Evolutionary conservation across 768 basidiomycete species (phyloP).

Genomic region (Trametes maxima): DNA sequence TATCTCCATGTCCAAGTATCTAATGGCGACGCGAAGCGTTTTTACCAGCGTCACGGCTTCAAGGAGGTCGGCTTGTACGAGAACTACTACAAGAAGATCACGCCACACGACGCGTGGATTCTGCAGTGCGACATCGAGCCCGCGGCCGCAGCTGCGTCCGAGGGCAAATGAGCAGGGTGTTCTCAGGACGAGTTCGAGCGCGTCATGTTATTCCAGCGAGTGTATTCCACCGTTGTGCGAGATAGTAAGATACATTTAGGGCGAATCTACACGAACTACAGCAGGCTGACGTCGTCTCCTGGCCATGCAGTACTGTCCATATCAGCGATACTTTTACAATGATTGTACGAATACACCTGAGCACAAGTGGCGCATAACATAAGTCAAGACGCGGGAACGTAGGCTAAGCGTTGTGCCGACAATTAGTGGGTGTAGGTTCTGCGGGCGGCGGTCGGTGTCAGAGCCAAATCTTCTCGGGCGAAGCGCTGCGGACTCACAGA

Average conservation of each 20-base stretch:
- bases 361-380: slow-evolving; percentile 22
- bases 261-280: slow-evolving; percentile 22
- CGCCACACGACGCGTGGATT: slow-evolving; percentile 84
- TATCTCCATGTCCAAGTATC: slow-evolving; percentile 90
- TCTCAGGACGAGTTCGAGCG: not conserved
- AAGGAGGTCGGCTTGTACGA: slow-evolving; percentile 62
- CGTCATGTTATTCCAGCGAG: slow-evolving; percentile 3
- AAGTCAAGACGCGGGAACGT: slow-evolving; percentile 24
- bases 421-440: slow-evolving; percentile 28
- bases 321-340: slow-evolving; percentile 27
- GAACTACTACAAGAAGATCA: slow-evolving; percentile 89
- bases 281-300: slow-evolving; percentile 17
- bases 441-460: slow-evolving; percentile 9
- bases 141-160: not conserved
- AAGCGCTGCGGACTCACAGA: slow-evolving; percentile 10
- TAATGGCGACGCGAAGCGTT: slow-evolving; percentile 73
- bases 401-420: slow-evolving; percentile 23
- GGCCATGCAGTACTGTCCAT: slow-evolving; percentile 23
- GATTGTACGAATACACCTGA: slow-evolving; percentile 24
- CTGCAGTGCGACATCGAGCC: slow-evolving; percentile 60
- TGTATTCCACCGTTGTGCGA: slow-evolving; percentile 14
- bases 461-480: not conserved
- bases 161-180: slow-evolving; percentile 10
- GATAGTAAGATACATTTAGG: slow-evolving; percentile 22
- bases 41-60: slow-evolving; percentile 87